Conservation (phyloP, 306 rosid species). For the Hippophae tibetana region DNA sequence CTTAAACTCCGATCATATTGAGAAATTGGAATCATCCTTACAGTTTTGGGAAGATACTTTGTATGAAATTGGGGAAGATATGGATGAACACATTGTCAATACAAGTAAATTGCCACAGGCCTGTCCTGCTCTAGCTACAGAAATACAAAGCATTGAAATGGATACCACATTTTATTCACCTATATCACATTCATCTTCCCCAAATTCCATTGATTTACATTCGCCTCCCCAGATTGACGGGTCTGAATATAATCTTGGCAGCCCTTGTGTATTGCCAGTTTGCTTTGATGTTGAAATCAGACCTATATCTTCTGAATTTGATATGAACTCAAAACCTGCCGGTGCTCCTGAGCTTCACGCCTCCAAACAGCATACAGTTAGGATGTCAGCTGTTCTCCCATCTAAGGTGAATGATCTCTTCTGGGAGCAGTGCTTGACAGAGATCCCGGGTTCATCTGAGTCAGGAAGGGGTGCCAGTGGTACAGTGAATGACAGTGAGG, state of each 20-base stretch:
- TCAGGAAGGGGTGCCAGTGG: slow-evolving; percentile 11
- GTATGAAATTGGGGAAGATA: slow-evolving; percentile 3
- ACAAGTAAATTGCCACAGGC: slow-evolving; percentile 7
- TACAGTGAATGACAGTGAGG: slow-evolving; percentile 3
- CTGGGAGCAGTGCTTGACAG: slow-evolving; percentile 37
- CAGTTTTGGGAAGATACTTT: slow-evolving; percentile 21
- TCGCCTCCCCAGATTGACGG: slow-evolving; percentile 17
- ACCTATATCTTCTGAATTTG: slow-evolving; percentile 17
- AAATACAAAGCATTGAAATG: slow-evolving; percentile 14
- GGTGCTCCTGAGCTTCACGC: slow-evolving; percentile 1
- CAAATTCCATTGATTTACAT: slow-evolving; percentile 14
- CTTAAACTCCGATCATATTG: slow-evolving; percentile 12
- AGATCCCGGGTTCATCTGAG: slow-evolving; percentile 21
- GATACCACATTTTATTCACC: slow-evolving; percentile 15
- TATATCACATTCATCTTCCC: slow-evolving; percentile 20
- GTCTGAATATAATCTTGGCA: slow-evolving; percentile 10
- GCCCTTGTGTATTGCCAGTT: slow-evolving; percentile 13
- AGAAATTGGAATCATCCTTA: slow-evolving; percentile 25
- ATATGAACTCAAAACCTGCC: slow-evolving; percentile 24
- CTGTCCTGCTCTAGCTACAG: slow-evolving; percentile 15
- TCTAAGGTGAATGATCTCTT: slow-evolving; percentile 23
- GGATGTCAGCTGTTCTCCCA: not conserved
- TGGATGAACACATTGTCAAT: slow-evolving; percentile 15
- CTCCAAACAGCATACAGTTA: slow-evolving; percentile 3
- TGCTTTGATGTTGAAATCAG: slow-evolving; percentile 4